Conservation (phyloP, 2,329 filamentous ascomycete species). For the Penicillium hordei region DNA sequence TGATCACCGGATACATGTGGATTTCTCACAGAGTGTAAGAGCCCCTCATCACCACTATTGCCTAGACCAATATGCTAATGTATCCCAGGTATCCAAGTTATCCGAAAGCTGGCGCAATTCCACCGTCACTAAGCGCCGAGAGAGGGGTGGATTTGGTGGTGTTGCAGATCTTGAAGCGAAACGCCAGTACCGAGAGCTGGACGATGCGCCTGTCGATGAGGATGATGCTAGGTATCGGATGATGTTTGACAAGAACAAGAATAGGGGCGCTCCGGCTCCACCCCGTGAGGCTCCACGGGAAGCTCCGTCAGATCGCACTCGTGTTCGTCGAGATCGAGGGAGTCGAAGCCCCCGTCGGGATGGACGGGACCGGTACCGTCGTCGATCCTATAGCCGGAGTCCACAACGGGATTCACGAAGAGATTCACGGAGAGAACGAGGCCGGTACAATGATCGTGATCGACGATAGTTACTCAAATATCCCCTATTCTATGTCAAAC, state of each 20-base stretch:
- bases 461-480: slow-evolving; percentile 23
- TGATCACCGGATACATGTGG: slow-evolving; percentile 94
- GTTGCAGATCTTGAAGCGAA: slow-evolving; percentile 85
- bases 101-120: slow-evolving; percentile 86
- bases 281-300: background rate
- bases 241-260: slow-evolving; percentile 66
- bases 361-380: slow-evolving; percentile 38
- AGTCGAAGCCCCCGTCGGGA: slow-evolving; percentile 32
- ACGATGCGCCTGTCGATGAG: slow-evolving; percentile 48
- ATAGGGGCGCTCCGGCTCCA: slow-evolving; percentile 15
- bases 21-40: slow-evolving; percentile 93
- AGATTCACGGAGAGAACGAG: slow-evolving; percentile 32
- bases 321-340: slow-evolving; percentile 30
- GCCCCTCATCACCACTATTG: background rate
- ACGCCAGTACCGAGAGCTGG: slow-evolving; percentile 78
- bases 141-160: slow-evolving; percentile 81
- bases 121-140: slow-evolving; percentile 75
- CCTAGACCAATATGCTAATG: slow-evolving; percentile 15
- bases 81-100: slow-evolving; percentile 63
- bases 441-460: slow-evolving; percentile 33
- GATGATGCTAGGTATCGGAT: slow-evolving; percentile 66
- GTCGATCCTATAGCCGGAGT: slow-evolving; percentile 37
- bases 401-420: slow-evolving; percentile 24
- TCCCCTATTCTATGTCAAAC: background rate
- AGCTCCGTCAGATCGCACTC: slow-evolving; percentile 47